These are phyloP conservation scores for Globisporangium emineosum DNA, from an alignment of 352 stramenopile genomes.

Conservation along the genomic window DNA sequence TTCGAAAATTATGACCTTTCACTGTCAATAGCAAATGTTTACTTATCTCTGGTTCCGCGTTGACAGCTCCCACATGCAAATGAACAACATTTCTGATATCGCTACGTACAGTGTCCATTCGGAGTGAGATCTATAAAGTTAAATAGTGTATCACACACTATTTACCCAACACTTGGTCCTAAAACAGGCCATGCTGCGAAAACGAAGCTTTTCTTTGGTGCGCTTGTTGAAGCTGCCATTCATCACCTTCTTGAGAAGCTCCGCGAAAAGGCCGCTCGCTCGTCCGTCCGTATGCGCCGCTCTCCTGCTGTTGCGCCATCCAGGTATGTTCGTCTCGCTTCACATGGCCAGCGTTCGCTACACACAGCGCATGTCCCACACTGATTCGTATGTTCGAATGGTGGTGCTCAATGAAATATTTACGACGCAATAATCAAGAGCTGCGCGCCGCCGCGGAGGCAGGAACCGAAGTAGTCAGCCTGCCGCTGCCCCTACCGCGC, in stretches of 20 bases:
- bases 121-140: no score
- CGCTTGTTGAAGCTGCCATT: conserved; percentile 4
- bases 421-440: conserved; percentile 4
- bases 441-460: background rate
- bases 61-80: no score
- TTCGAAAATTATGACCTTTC: no score
- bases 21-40: no score
- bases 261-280: background rate
- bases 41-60: no score
- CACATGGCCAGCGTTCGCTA: background rate
- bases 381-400: background rate
- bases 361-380: background rate
- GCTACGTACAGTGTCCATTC: background rate
- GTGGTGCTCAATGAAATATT: background rate
- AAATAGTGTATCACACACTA: background rate
- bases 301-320: background rate
- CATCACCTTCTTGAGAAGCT: conserved; percentile 6
- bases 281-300: background rate
- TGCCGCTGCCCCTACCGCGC: background rate
- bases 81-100: background rate
- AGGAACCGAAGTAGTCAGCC: background rate
- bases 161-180: background rate
- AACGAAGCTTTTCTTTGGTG: background rate
- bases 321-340: background rate
- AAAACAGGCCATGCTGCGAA: background rate